phyloP scores from a whole-genome alignment of 2,329 filamentous ascomycete species.

The Penicillium sp. region DNA sequence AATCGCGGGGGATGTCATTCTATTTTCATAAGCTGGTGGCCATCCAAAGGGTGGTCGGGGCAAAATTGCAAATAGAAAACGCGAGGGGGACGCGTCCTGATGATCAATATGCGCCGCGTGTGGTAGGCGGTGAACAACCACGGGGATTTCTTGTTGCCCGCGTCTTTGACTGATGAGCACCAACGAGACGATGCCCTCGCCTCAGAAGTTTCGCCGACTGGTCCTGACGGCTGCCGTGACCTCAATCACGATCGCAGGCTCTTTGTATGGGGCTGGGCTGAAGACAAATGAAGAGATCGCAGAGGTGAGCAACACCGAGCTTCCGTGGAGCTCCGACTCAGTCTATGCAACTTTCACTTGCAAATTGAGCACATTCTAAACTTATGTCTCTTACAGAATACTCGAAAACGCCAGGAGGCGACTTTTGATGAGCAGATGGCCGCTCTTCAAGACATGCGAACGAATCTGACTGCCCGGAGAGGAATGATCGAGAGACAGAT shows the following conservation, averaged over 20 bases:
- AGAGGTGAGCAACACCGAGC: slow-evolving; percentile 42
- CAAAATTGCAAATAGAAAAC: slow-evolving; percentile 10
- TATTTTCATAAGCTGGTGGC: slow-evolving; percentile 1
- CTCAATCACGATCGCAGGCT: slow-evolving; percentile 54
- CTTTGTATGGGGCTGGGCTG: slow-evolving; percentile 57
- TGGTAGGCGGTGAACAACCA: slow-evolving; percentile 24
- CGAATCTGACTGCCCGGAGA: slow-evolving; percentile 50
- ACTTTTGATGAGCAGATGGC: slow-evolving; percentile 53
- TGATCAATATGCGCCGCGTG: slow-evolving; percentile 18
- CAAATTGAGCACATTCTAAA: neutral
- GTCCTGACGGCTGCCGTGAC: slow-evolving; percentile 54
- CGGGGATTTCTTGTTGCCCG: slow-evolving; percentile 11
- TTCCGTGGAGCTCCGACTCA: neutral
- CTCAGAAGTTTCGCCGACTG: slow-evolving; percentile 45
- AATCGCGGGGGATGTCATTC: slow-evolving; percentile 27
- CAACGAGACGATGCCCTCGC: slow-evolving; percentile 23
- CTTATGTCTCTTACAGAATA: slow-evolving; percentile 32
- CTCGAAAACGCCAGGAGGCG: slow-evolving; percentile 47
- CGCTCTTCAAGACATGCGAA: slow-evolving; percentile 49
- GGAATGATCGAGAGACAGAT: slow-evolving; percentile 56
- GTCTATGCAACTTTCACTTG: neutral
- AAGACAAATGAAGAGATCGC: slow-evolving; percentile 51
- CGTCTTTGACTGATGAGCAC: slow-evolving; percentile 3
- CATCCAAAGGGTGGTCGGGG: slow-evolving; percentile 7
- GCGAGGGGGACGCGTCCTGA: slow-evolving; percentile 26